These are phyloP conservation scores for Pseudogymnoascus sp. DNA, from an alignment of 2,329 filamentous ascomycete genomes.

Conservation along the genomic window DNA sequence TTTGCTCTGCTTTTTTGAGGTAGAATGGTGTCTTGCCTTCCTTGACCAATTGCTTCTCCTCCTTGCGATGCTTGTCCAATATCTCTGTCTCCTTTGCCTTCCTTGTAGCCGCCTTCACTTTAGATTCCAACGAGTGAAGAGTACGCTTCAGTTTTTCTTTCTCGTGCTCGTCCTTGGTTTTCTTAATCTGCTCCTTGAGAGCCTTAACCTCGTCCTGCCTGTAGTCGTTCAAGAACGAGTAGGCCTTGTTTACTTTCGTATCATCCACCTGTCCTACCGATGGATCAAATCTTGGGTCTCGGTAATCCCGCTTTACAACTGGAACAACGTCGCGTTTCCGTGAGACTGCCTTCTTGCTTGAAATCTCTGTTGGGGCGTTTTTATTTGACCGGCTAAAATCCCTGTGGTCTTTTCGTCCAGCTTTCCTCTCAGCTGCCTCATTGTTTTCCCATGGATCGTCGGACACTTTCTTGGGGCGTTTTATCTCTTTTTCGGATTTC, in stretches of 20 bases:
- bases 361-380: conserved; percentile 77
- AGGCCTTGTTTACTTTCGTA: conserved; percentile 58
- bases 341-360: conserved; percentile 74
- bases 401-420: conserved; percentile 32
- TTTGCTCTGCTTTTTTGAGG: conserved; percentile 85
- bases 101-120: conserved; percentile 58
- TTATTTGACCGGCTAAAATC: conserved; percentile 57
- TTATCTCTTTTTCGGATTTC: conserved; percentile 23
- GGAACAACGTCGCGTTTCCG: conserved; percentile 66
- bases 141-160: conserved; percentile 64
- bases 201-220: conserved; percentile 72
- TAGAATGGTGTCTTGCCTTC: conserved; percentile 91
- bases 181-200: conserved; percentile 58
- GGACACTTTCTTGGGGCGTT: conserved; percentile 13
- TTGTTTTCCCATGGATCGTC: conserved; percentile 29
- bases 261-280: conserved; percentile 48
- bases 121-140: conserved; percentile 70
- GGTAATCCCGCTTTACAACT: conserved; percentile 48
- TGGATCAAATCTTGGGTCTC: conserved; percentile 85
- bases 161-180: conserved; percentile 54
- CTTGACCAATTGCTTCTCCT: conserved; percentile 75
- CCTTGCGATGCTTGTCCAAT: conserved; percentile 63
- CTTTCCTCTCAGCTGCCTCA: conserved; percentile 35
- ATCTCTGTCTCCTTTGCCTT: conserved; percentile 64
- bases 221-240: conserved; percentile 83